Base-by-base conservation (phyloP, 2,329 filamentous ascomycete species). In the Colletotrichum tamarilloi region DNA sequence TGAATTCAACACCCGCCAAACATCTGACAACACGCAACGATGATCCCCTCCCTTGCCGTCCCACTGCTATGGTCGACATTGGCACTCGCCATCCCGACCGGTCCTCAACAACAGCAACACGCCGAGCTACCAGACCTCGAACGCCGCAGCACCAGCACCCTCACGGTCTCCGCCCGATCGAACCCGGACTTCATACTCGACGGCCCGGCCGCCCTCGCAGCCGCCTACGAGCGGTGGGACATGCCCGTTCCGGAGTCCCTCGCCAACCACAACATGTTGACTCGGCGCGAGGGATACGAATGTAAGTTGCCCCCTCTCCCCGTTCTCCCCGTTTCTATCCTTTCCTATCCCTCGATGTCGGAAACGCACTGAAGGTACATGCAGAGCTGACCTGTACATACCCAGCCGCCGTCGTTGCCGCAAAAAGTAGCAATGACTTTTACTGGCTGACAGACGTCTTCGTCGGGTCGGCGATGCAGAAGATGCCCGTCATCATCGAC, bases 401-500 rank as follows among this genome's bases (percentile, higher is more conserved):
- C 28, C 22, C 8, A 73, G 71, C 71, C 30, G 68, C 53, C n/a
- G 26, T 62, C 35, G 55, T 62, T 1, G 32, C 55, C 24, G 56
- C 71, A 24, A 65, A 49, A 19, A 49, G 26, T 0, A 70, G 46
- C 30, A 68, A 53, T 19, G 63, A 72, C 58, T 67, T 49, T 28
- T 66, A 63, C 52, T 74, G 72, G 72, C 38, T 73, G 14, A 72
- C 68, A 9, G 63, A 72, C 11, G 42, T 74, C n/a, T 68, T 58
- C 52, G 11, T 74, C 68, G 68, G 73, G 22, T 6, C 38, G 16
- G 24, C 58, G 3, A 30, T 62, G 9, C 71, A 75, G 57, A 49
- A 53, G 4, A 35, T 75, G 14, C 64, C 71, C 58, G 59, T 75
- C 30, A 64, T 71, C n/a, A 68, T 75, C 19, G 73, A 75, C 28